Conservation (phyloP, 371 early-diverging fungal genomes). For the Cokeromyces recurvatus region DNA sequence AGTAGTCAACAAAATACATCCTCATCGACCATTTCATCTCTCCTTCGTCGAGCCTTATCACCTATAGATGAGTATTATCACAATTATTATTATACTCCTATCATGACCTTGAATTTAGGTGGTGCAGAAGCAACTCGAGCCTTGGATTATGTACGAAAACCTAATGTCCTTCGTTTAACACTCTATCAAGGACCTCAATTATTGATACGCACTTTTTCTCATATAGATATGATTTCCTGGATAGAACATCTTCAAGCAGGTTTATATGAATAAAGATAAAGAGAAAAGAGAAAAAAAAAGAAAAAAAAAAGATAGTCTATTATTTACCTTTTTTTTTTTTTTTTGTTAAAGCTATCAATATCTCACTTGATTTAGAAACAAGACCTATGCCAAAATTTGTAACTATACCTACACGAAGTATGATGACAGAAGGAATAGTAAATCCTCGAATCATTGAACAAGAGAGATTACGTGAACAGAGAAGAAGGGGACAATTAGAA, state of each 20-base stretch:
- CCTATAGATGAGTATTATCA: slow-evolving; percentile 25
- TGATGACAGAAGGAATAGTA: slow-evolving; percentile 4
- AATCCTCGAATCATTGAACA: slow-evolving; percentile 24
- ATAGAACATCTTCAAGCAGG: slow-evolving; percentile 48
- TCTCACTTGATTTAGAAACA: slow-evolving; percentile 37
- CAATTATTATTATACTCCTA: slow-evolving; percentile 28
- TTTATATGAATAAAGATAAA: slow-evolving; percentile 13
- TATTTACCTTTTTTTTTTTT: neutral
- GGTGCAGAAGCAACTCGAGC: slow-evolving; percentile 42
- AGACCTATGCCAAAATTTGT: slow-evolving; percentile 49
- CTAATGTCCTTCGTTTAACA: slow-evolving; percentile 31
- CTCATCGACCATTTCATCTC: slow-evolving; percentile 8
- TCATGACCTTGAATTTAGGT: slow-evolving; percentile 26
- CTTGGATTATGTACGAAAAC: slow-evolving; percentile 39
- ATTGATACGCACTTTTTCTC: slow-evolving; percentile 27
- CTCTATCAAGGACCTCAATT: slow-evolving; percentile 39
- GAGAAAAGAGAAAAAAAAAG: too few species aligned
- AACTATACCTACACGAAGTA: slow-evolving; percentile 30
- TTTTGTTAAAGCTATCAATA: slow-evolving; percentile 31
- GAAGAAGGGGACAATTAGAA: slow-evolving; percentile 34
- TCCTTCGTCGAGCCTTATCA: too few species aligned
- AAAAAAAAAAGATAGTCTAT: too few species aligned
- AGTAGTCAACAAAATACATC: too few species aligned
- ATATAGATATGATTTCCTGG: slow-evolving; percentile 45
- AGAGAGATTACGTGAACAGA: slow-evolving; percentile 33